Evolutionary conservation across 202 grass and related monocot genomes (phyloP), one percentile per base, ranked within the genome.

Genomic region (Cymbopogon flexuosus): DNA sequence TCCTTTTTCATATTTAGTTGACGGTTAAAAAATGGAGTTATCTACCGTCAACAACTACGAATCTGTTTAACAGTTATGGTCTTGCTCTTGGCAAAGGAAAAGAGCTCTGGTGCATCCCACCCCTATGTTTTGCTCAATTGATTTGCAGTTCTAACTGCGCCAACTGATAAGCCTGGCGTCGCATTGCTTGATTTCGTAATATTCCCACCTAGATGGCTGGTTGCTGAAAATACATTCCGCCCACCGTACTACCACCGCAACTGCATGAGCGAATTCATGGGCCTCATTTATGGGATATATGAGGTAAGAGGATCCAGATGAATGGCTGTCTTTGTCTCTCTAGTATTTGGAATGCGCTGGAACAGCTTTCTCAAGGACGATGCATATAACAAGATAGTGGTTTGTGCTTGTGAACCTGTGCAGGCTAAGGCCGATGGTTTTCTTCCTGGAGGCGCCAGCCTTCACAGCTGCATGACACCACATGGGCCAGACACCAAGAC

Each of bases 261-360:
- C 80, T 98, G 92, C 85, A 98, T 94, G 95, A 98, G 82, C 8
- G 88, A 98, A 77, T 98, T 93, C 70, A 98, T 94, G 95, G 95
- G 92, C 29, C 73, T 94, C 15, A 94, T 98, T 19, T 76, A 88
- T 16, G 95, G 95, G 37, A 37, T 78, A 21, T 98, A 98, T 9
- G 92, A 98, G 90, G 92, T 97, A 86, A 62, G 8, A 9, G 7
- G n/a, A 56, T 9, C 51, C 51, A 21, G n/a, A 56, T 54, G 6
- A 33, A 18, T 42, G 0, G 24, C 8, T 49, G 1, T 18, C 3
- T 79, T 0, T 24, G 5, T 58, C 19, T 58, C 15, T 80, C 0
- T 62, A 14, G 10, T 18, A 8, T 14, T n/a, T 63, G 4, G 27
- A 65, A 42, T 39, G 60, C 15, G 9, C 0, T 10, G 2, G 21